Evolutionary conservation across 257 asterid species (phyloP).

Genomic region (Fraxinus anomala): DNA sequence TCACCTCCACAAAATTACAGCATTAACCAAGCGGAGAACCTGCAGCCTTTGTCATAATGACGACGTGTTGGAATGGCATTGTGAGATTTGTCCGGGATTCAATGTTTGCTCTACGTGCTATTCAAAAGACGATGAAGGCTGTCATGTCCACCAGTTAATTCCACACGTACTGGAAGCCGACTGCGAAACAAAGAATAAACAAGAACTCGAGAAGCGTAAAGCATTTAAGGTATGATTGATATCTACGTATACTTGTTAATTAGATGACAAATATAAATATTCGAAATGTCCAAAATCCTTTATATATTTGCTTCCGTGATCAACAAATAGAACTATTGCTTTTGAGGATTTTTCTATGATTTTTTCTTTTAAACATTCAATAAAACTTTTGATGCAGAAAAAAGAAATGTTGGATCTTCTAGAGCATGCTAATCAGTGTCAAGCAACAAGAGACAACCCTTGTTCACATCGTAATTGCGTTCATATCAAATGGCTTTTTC

Average conservation of each 20-base stretch:
- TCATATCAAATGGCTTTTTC: constrained; percentile 34
- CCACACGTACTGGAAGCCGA: constrained; percentile 13
- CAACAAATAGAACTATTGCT: background rate
- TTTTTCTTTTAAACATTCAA: background rate
- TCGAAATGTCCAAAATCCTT: background rate
- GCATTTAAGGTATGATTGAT: constrained; percentile 25
- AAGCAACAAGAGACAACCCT: constrained; percentile 28
- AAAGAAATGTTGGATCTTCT: constrained; percentile 35
- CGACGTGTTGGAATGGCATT: constrained; percentile 32
- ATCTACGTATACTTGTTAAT: constrained; percentile 9
- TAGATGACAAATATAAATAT: background rate
- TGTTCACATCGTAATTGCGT: constrained; percentile 45
- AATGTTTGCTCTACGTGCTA: constrained; percentile 44
- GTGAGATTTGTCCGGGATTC: constrained; percentile 43
- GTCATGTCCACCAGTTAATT: constrained; percentile 35
- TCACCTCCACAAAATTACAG: constrained; percentile 45
- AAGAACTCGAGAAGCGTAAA: constrained; percentile 24
- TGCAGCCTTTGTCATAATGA: constrained; percentile 45
- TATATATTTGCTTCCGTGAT: background rate
- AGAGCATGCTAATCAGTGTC: constrained; percentile 49
- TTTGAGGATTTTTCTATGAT: background rate
- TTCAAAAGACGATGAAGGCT: constrained; percentile 26
- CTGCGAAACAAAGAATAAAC: constrained; percentile 19
- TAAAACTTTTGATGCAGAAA: constrained; percentile 28
- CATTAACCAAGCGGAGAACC: constrained; percentile 19